Conservation (phyloP, 2,329 filamentous ascomycete species). For the Fusarium avenaceum region DNA sequence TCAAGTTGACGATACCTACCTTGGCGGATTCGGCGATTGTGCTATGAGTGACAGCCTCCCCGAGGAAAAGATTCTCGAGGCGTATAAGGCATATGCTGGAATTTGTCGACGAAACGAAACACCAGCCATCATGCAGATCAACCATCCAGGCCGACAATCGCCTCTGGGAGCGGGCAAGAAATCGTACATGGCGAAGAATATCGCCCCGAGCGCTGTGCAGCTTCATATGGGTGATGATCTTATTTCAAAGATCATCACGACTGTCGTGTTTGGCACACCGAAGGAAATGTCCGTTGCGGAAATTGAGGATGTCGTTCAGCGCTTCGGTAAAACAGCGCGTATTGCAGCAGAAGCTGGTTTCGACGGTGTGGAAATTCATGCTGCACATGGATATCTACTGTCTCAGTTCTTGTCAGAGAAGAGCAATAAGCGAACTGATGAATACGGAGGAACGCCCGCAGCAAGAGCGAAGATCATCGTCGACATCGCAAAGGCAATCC, state of each 20-base stretch:
- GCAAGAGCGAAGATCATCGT: constrained; percentile 65
- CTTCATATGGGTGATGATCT: constrained; percentile 58
- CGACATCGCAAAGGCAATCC: constrained; percentile 63
- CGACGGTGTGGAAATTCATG: constrained; percentile 61
- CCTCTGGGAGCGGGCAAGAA: constrained; percentile 55
- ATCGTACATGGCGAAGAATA: constrained; percentile 54
- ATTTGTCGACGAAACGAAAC: constrained; percentile 52
- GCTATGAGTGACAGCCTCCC: constrained; percentile 47
- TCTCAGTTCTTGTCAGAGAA: constrained; percentile 66
- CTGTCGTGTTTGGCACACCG: constrained; percentile 65
- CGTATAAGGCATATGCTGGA: constrained; percentile 57
- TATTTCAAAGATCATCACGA: constrained; percentile 51
- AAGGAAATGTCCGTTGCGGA: constrained; percentile 68
- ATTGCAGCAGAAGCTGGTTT: constrained; percentile 62
- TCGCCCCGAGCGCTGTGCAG: constrained; percentile 61
- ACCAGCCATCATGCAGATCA: constrained; percentile 60
- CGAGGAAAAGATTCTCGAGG: constrained; percentile 49
- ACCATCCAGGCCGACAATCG: constrained; percentile 63
- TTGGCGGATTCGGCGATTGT: constrained; percentile 54
- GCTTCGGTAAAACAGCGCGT: constrained; percentile 67
- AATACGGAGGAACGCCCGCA: constrained; percentile 66
- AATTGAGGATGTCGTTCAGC: constrained; percentile 64
- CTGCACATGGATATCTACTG: constrained; percentile 70
- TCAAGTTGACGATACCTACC: constrained; percentile 56
- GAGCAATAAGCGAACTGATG: constrained; percentile 66